Evolutionary conservation across 495 filamentous ascomycete species (phyloP), one percentile per base, ranked within the genome.

Genomic region (Penicillium psychrofluorescens): DNA sequence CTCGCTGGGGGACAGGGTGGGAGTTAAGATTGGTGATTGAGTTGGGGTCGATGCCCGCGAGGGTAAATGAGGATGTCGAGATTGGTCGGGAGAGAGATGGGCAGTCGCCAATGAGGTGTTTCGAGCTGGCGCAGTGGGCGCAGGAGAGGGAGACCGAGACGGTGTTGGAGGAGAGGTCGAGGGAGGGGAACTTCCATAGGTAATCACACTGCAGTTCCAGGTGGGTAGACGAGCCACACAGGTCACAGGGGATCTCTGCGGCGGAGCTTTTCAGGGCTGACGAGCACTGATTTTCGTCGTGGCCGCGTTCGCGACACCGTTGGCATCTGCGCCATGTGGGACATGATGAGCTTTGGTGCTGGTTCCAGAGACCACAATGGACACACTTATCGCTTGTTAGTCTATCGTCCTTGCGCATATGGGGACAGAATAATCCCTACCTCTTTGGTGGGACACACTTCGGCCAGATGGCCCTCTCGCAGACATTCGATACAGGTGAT

Each of bases 41-140:
- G 7, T 54, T 38, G 7, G 62, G 60, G 36, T 68, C 62, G 11
- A 68, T 55, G 4, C 56, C 64, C 33, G 55, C 55, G 29, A 70
- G 41, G 4, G 63, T 66, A 29, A 65, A 71, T 12, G 61, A 64
- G 11, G 63, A 58, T 12, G 63, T 61, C 6, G 35, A 42, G 27
- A 56, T 35, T 4, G 47, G 49, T 13, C 35, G 43, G 12, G 39
- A 34, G 7, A 62, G 62, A 10, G 51, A 56, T 2, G 68, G 66
- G 36, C 74, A 78, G 35, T 76, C 68, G 11, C 73, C 74, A 2
- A 70, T 54, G 1, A 78, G 53, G 53, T 78, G 74, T 28, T 52
- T 63, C 28, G 49, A 49, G 46, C 64, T 72, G 32, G 61, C 56
- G 50, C 74, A 77, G 43, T 70, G 61, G 34, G 71, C 62, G 48